Conservation (phyloP, 1,139 yeast genomes). For the Blastobotrys capitulatus region DNA sequence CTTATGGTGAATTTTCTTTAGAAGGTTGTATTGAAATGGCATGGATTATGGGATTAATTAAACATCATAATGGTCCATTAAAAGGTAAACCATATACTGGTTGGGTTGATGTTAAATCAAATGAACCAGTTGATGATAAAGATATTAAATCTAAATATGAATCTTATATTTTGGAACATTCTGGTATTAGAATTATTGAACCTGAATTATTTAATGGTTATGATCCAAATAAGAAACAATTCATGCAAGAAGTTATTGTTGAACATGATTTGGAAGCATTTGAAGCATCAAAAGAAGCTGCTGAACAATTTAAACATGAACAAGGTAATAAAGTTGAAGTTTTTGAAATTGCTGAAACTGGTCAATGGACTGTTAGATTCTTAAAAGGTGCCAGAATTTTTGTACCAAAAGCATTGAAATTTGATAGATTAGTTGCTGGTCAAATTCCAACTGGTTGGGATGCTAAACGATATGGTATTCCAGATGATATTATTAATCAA, state of each 20-base stretch:
- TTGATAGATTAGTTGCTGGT: conserved; percentile 96
- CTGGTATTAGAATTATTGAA: conserved; percentile 95
- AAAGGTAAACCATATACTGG: conserved; percentile 88
- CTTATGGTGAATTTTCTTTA: conserved; percentile 88
- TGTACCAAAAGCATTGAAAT: conserved; percentile 93
- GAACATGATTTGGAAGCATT: conserved; percentile 96
- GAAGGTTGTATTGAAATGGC: conserved; percentile 99
- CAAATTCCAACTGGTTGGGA: conserved; percentile 99
- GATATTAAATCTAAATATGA: conserved; percentile 92
- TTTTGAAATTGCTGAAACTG: conserved; percentile 81
- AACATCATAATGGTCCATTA: conserved; percentile 86
- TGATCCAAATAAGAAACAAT: conserved; percentile 87
- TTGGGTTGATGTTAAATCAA: conserved; percentile 95
- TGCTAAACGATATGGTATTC: conserved; percentile 89
- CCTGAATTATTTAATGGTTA: conserved; percentile 92
- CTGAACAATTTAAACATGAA: conserved; percentile 87
- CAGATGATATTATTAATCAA: conserved; percentile 87
- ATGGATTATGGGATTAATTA: conserved; percentile 97
- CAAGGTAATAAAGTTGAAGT: conserved; percentile 94
- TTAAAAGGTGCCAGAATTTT: conserved; percentile 88
- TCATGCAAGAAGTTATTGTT: conserved; percentile 90
- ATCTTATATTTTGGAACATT: conserved; percentile 76
- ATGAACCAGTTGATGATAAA: conserved; percentile 88
- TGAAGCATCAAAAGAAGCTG: conserved; percentile 92
- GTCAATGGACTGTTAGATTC: conserved; percentile 85